phyloP scores from a whole-genome alignment of 2,329 filamentous ascomycete genomes.

The Trichoderma endophyticum region DNA sequence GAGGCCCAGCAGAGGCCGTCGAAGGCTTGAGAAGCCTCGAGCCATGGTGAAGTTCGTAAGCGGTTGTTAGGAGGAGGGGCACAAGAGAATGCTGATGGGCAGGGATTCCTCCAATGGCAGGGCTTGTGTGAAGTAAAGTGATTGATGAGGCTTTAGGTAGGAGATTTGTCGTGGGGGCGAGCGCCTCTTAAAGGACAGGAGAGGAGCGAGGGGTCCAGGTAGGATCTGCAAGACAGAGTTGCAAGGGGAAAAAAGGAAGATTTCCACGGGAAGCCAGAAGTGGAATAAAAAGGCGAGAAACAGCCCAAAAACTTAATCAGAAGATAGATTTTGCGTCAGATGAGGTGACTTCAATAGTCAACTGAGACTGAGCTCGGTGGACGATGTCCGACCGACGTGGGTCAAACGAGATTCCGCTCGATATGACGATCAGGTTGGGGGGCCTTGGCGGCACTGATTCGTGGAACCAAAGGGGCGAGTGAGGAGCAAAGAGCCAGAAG shows the following conservation, averaged over 20 bases:
- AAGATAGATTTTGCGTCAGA: slow-evolving; percentile 9
- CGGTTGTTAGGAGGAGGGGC: background rate
- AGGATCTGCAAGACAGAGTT: background rate
- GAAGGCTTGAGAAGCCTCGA: slow-evolving; percentile 34
- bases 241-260: background rate
- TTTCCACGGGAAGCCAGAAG: slow-evolving; percentile 1
- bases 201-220: background rate
- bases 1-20: slow-evolving; percentile 34
- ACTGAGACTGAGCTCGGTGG: slow-evolving; percentile 14
- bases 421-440: slow-evolving; percentile 9
- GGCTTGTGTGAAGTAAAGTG: background rate
- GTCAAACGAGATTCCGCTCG: slow-evolving; percentile 14
- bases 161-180: background rate
- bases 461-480: slow-evolving; percentile 5
- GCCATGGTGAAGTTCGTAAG: slow-evolving; percentile 29
- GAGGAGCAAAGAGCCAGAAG: background rate
- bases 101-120: background rate
- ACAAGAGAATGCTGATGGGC: background rate
- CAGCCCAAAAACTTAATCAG: slow-evolving; percentile 2
- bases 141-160: background rate
- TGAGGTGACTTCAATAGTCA: slow-evolving; percentile 11
- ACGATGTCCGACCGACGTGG: slow-evolving; percentile 13
- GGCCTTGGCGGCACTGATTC: slow-evolving; percentile 8
- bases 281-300: slow-evolving; percentile 2
- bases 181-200: background rate